phyloP scores from a whole-genome alignment of 805 yeast species.

The Metschnikowia cerradonensis region DNA sequence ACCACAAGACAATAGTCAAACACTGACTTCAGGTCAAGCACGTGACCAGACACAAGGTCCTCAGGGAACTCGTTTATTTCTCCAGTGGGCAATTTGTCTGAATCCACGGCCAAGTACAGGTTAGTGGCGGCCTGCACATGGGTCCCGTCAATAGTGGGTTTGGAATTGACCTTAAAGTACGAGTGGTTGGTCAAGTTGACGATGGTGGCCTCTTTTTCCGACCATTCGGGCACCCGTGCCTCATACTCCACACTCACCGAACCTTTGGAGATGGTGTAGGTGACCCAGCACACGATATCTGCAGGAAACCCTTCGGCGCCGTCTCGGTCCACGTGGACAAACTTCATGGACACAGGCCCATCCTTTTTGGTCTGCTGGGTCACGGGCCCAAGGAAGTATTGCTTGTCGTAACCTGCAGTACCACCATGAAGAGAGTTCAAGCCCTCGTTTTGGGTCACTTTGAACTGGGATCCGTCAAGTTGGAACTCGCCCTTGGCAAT shows the following conservation, averaged over 20 bases:
- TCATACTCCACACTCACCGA: constrained; percentile 48
- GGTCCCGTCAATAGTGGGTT: constrained; percentile 29
- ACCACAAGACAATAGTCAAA: constrained; percentile 50
- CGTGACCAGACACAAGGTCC: constrained; percentile 20
- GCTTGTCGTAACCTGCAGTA: constrained; percentile 46
- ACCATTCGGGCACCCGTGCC: constrained; percentile 27
- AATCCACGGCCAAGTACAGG: constrained; percentile 41
- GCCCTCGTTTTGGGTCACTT: constrained; percentile 42
- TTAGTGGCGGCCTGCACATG: constrained; percentile 33
- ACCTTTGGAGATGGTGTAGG: constrained; percentile 38
- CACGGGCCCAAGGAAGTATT: constrained; percentile 51
- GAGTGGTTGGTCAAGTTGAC: constrained; percentile 61
- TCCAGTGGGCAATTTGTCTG: constrained; percentile 45
- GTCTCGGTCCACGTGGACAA: constrained; percentile 41
- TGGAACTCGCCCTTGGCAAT: constrained; percentile 42
- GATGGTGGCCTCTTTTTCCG: constrained; percentile 41
- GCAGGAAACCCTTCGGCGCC: constrained; percentile 61
- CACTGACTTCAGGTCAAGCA: constrained; percentile 1
- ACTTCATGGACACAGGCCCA: constrained; percentile 32
- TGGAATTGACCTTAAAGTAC: constrained; percentile 48
- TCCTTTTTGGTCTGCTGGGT: constrained; percentile 28
- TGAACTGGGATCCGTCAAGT: constrained; percentile 38
- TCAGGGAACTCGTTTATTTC: constrained; percentile 16
- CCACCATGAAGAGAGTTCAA: constrained; percentile 52
- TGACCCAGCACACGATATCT: constrained; percentile 43